A percentile compares a stretch with the other conserved stretches of the same genome.
phyloP scores from a whole-genome alignment of 2,329 filamentous ascomycete genomes.

The Fusarium citri region DNA sequence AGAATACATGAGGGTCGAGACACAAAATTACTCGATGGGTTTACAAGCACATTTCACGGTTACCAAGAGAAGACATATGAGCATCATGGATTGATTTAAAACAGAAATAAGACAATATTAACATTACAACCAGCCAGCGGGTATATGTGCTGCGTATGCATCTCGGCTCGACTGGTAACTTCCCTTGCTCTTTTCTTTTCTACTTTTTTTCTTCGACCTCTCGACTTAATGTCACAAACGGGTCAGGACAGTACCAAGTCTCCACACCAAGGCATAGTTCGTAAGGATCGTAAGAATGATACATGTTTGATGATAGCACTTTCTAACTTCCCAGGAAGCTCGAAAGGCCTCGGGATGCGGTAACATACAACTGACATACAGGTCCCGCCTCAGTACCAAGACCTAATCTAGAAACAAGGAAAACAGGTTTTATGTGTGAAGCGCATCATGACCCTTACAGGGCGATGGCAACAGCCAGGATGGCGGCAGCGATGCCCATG shows the following conservation, averaged over 20 bases:
- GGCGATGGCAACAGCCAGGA: conserved; percentile 58
- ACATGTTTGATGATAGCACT: conserved; percentile 47
- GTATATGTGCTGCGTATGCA: conserved; percentile 49
- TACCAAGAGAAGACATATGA: neutral
- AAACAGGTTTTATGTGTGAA: conserved; percentile 39
- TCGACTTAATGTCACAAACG: conserved; percentile 28
- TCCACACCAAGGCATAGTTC: conserved; percentile 53
- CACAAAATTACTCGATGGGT: neutral
- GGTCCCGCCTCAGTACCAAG: conserved; percentile 44
- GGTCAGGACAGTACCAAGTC: conserved; percentile 35
- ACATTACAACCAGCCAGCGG: conserved; percentile 51
- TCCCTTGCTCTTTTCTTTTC: conserved; percentile 43
- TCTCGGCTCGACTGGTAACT: conserved; percentile 44
- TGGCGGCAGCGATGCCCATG: conserved; percentile 59
- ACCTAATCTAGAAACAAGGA: conserved; percentile 45
- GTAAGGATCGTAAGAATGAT: conserved; percentile 70
- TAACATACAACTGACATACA: conserved; percentile 44
- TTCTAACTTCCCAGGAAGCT: conserved; percentile 34
- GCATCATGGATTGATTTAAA: conserved; percentile 36
- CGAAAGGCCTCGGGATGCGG: conserved; percentile 30
- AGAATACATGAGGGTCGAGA: neutral
- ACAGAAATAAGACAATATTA: conserved; percentile 46
- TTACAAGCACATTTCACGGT: neutral
- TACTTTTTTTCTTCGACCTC: conserved; percentile 34
- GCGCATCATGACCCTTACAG: conserved; percentile 55